Evolutionary conservation across 2,329 filamentous ascomycete species (phyloP), one percentile per base, ranked within the genome.

Genomic region (Nemania abortiva): DNA sequence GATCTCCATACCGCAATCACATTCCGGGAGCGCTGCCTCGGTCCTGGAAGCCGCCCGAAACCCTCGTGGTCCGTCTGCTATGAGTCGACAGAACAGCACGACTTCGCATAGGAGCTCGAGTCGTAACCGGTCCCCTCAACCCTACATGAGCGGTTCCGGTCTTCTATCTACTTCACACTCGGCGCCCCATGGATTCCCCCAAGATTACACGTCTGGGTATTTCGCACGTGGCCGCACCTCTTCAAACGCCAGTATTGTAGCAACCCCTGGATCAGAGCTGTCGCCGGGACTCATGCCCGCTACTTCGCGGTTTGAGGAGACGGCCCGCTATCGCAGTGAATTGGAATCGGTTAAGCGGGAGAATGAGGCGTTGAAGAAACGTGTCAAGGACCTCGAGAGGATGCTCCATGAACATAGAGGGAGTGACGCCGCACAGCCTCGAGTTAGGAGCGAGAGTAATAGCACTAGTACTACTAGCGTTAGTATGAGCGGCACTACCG

Each of bases 251-350:
- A 83, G 80, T 65, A 81, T 82, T 2, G 76, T 82, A 2, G 81
- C 79, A 20, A 85, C 82, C 2, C 82, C 80, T 6, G 83, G 79
- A 24, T 78, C 77, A n/a, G 80, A 87, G 73, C 77, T 86, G 27
- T 88, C 87, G 11, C 87, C 87, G 0, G 83, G 85, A 2, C 78
- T 89, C 29, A 80, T 91, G 72, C 84, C 86, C 2, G 87, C 84
- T 2, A 90, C 88, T 0, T 78, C 83, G 11, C 84, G 89, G 13
- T 90, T 89, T 76, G 89, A 91, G 72, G 89, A 91, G 78, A 87
- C 87, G 0, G 86, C 85, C 0, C 86, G 85, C 68, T 88, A 88
- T 73, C 83, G 89, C 4, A 82, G 84, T 45, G 89, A 91, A 75
- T 81, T 91, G 0, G 89, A 91, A 27, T 80, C 74, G 5, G 87